Conservation (phyloP, 2,329 filamentous ascomycete species). For the Colletotrichum liriopes region DNA sequence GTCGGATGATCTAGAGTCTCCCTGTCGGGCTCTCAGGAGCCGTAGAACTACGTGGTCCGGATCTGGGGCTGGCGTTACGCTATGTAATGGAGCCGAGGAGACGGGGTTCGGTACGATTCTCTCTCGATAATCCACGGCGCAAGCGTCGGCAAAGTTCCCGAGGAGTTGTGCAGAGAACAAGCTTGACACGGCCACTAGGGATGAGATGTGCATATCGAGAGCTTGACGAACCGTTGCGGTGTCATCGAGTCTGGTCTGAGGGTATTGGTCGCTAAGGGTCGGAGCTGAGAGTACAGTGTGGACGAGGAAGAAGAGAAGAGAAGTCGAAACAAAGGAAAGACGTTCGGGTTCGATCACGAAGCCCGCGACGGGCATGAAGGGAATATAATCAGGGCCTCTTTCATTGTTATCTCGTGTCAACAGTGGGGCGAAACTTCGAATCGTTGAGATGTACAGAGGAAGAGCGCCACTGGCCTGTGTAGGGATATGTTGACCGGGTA, state of each 20-base stretch:
- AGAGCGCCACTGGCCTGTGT: not conserved
- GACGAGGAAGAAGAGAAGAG: not conserved
- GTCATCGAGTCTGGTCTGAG: slow-evolving; percentile 12
- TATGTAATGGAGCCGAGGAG: not conserved
- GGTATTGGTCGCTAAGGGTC: not conserved
- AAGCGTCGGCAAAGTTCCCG: too few species aligned
- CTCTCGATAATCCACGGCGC: not conserved
- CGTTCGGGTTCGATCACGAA: not conserved
- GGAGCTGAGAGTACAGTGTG: not conserved
- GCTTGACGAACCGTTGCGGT: not conserved
- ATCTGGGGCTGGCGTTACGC: slow-evolving; percentile 19
- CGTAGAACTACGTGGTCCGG: not conserved
- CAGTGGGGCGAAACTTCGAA: not conserved
- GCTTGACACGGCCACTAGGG: not conserved
- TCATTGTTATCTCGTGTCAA: not conserved
- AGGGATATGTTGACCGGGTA: not conserved
- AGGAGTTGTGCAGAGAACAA: not conserved
- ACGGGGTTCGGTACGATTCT: not conserved
- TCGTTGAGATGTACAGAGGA: not conserved
- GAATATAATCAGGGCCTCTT: slow-evolving; percentile 3
- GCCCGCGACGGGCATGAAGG: slow-evolving; percentile 15
- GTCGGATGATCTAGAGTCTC: not conserved
- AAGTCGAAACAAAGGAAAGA: not conserved
- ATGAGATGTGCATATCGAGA: slow-evolving; percentile 21
- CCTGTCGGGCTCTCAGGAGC: slow-evolving; percentile 5